Conservation (phyloP, 139 green algal genomes). For the Micromonas commoda region DNA sequence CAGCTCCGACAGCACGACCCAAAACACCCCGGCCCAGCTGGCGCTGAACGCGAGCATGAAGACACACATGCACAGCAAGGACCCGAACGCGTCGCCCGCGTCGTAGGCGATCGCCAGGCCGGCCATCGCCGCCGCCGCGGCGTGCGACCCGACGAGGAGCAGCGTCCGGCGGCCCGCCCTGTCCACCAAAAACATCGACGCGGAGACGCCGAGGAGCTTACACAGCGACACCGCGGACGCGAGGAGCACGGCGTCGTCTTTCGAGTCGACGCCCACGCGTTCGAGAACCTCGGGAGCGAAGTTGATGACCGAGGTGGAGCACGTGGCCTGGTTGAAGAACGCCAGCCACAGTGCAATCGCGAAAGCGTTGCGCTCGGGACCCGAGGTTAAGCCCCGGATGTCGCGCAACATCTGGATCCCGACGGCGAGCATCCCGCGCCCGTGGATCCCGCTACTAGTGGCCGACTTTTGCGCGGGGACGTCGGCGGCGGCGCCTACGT, state of each 20-base stretch:
- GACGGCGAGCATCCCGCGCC: too few relatives aligned
- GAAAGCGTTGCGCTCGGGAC: not conserved
- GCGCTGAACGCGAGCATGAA: slow-evolving; percentile 16
- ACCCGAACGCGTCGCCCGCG: not conserved
- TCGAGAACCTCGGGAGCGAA: slow-evolving; percentile 10
- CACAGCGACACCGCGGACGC: not conserved
- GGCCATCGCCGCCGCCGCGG: not conserved
- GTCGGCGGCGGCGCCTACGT: too few relatives aligned
- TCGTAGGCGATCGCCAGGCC: not conserved
- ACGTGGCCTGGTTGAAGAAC: slow-evolving; percentile 21
- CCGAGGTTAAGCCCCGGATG: too few relatives aligned
- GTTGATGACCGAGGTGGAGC: slow-evolving; percentile 25
- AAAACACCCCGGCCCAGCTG: slow-evolving; percentile 17
- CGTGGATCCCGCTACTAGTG: too few relatives aligned
- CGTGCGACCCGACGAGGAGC: not conserved
- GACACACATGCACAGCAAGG: slow-evolving; percentile 11
- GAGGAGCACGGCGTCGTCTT: not conserved
- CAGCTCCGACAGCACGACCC: slow-evolving; percentile 21
- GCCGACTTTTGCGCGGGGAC: too few relatives aligned
- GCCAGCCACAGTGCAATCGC: slow-evolving; percentile 15
- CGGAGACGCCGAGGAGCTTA: slow-evolving; percentile 9
- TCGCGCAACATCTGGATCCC: too few relatives aligned
- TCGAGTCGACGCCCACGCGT: not conserved
- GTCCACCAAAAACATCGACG: not conserved
- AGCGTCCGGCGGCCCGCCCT: slow-evolving; percentile 1